Conservation (phyloP, 345 rosid species). For the Diplotaxis tenuifolia region DNA sequence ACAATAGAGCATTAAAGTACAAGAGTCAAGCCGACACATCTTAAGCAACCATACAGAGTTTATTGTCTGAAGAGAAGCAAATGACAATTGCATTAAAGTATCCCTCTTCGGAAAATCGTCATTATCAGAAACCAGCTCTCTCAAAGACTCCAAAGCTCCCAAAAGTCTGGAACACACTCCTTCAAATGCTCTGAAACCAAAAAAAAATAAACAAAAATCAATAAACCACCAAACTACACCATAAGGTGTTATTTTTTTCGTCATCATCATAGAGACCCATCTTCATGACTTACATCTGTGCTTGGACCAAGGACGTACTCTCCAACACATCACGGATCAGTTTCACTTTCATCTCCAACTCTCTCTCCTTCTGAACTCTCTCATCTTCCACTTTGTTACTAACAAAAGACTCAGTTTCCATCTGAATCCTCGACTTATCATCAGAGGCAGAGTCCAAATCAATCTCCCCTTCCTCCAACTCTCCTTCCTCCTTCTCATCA, state of each 20-base stretch:
- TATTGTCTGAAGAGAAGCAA: conserved; percentile 53
- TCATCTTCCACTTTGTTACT: conserved; percentile 16
- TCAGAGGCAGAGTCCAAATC: conserved; percentile 70
- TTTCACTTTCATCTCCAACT: conserved; percentile 42
- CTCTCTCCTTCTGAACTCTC: conserved; percentile 37
- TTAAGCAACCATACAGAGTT: conserved; percentile 54
- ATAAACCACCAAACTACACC: conserved; percentile 12
- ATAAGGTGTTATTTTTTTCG: neutral
- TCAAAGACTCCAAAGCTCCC: conserved; percentile 60
- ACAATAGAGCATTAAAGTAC: neutral
- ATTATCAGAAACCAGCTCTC: conserved; percentile 42
- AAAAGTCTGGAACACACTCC: conserved; percentile 60
- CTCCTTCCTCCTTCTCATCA: conserved; percentile 92
- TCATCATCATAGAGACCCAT: conserved; percentile 19
- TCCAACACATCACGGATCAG: conserved; percentile 56
- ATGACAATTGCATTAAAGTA: conserved; percentile 49
- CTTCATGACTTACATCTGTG: conserved; percentile 61
- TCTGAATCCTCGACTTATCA: too few species aligned
- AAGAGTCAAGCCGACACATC: neutral
- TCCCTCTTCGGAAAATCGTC: conserved; percentile 43
- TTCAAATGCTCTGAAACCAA: conserved; percentile 63
- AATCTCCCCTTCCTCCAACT: conserved; percentile 97
- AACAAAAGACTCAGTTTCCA: conserved; percentile 18
- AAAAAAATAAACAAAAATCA: conserved; percentile 10
- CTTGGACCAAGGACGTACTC: conserved; percentile 51